Conservation (phyloP, 2,329 filamentous ascomycete genomes). For the Cucurbitaria berberidis region DNA sequence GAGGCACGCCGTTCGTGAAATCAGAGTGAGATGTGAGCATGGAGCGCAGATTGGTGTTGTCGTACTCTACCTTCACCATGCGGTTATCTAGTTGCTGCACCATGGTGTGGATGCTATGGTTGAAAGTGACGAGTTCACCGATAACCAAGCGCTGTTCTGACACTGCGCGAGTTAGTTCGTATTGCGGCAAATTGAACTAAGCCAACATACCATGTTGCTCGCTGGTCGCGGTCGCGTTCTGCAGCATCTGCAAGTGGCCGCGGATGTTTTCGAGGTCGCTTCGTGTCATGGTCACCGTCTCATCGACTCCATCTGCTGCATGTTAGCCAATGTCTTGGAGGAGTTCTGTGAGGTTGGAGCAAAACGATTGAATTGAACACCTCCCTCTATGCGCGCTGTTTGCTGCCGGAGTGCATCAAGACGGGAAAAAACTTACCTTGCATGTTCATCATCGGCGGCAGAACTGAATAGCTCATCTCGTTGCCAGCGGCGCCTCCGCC, state of each 20-base stretch:
- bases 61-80: conserved; percentile 88
- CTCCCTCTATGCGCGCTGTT: not conserved
- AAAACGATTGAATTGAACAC: not conserved
- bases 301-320: not conserved
- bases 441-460: not conserved
- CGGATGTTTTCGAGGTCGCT: not conserved
- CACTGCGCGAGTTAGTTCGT: conserved; percentile 8
- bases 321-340: not conserved
- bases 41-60: conserved; percentile 60
- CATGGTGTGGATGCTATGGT: not conserved
- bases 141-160: not conserved
- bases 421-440: conserved; percentile 2
- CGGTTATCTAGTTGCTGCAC: conserved; percentile 74
- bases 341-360: not conserved
- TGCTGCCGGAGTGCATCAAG: not conserved
- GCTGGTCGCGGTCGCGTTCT: not conserved
- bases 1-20: not conserved
- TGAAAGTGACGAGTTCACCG: conserved; percentile 2
- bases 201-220: not conserved
- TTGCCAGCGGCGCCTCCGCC: not conserved
- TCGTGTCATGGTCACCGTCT: not conserved
- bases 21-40: not conserved
- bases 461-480: not conserved
- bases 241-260: not conserved
- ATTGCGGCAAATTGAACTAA: not conserved